Evolutionary conservation across 2,329 filamentous ascomycete genomes (phyloP), one percentile per base, ranked within the genome.

Genomic region (Pseudogymnoascus sp.): DNA sequence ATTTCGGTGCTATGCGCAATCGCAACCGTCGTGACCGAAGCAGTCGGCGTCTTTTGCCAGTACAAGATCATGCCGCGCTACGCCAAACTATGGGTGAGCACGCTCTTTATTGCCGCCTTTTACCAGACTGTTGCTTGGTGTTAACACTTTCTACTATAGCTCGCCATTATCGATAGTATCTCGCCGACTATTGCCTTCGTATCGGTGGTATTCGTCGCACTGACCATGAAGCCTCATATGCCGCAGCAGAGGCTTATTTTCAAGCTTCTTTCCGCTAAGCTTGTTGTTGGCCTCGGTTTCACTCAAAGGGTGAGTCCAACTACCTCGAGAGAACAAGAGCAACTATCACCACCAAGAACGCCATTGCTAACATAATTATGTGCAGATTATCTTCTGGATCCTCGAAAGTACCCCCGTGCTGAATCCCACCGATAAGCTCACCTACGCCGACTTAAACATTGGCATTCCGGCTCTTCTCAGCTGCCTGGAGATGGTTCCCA

Each of bases 1-100:
- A 23, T 45, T 14, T 45, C 41, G 41, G 11, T 45, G 5, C 11
- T 45, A 7, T 18, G 18, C 77, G 82, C 65, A 77, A 84, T 71
- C 31, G 52, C 71, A 31, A 70, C 70, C n/a, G 68, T 67, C 45
- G 67, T 73, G 61, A 72, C 72, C 2, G 67, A 75, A 45, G 69
- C 66, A 0, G 66, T 65, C 0, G 68, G 68, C 4, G 67, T 70
- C 12, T 75, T 71, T 65, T 75, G 74, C 64, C 69, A 72, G 16
- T 70, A 65, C 4, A 69, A 68, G 12, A 70, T 66, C 33, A 69
- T 68, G 40, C 35, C 69, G 4, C 65, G 71, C 58, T 72, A 70
- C 40, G 72, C 71, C 11, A 71, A 73, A 31, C 64, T 75, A 5
- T 74, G 71, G 65, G 68, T 70, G 2, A 58, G 66, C 60, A n/a